A percentile compares a stretch with the other conserved stretches of the same genome.
Conservation (phyloP, 495 filamentous ascomycete genomes). For the Hyaloscypha variabilis region DNA sequence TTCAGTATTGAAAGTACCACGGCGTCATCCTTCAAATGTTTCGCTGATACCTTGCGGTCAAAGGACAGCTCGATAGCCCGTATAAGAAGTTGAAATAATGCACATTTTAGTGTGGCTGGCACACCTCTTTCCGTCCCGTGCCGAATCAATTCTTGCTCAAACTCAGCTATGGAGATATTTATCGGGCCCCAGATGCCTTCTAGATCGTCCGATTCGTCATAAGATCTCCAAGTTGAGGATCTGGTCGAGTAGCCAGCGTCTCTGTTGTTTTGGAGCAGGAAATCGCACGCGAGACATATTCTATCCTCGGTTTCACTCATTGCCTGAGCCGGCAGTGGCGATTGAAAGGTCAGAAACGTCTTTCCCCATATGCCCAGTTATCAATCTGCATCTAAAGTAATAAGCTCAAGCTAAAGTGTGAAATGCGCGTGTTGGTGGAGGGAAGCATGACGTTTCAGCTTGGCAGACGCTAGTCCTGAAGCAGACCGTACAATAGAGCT, state of each 20-base stretch:
- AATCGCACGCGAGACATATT: neutral
- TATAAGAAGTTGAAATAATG: conserved; percentile 1
- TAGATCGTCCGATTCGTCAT: neutral
- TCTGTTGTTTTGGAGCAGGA: neutral
- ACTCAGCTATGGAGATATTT: neutral
- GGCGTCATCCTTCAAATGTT: conserved; percentile 1
- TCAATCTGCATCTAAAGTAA: no score
- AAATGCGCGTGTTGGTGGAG: no score
- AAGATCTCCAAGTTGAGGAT: neutral
- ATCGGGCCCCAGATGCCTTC: conserved; percentile 4
- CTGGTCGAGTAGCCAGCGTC: neutral
- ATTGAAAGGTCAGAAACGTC: neutral
- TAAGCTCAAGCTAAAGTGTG: no score
- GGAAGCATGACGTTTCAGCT: no score
- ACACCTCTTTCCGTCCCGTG: neutral
- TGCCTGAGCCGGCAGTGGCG: neutral
- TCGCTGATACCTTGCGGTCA: conserved; percentile 2
- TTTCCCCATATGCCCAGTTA: neutral
- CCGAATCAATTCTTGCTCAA: neutral
- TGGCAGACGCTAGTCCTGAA: no score
- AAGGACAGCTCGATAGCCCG: neutral
- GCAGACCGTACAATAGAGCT: no score
- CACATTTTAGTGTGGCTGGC: neutral
- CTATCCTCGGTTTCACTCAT: neutral
- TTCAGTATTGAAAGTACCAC: neutral